Percentiles rank a stretch among this genome's conserved stretches.
Conservation (phyloP, 371 early-diverging fungal genomes). For the Apophysomyces elegans region DNA sequence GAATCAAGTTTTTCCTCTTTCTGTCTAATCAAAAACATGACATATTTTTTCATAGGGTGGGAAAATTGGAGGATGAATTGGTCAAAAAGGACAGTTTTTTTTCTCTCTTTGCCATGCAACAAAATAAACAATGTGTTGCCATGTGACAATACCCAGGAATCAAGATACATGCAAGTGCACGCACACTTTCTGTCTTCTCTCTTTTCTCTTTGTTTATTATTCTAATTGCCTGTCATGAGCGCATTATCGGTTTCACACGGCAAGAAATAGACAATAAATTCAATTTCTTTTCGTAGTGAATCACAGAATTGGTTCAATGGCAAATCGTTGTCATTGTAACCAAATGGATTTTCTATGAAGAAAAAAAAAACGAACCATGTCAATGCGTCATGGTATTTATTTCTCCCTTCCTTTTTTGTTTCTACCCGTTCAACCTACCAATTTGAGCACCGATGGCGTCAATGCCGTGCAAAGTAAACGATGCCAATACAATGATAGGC, state of each 20-base stretch:
- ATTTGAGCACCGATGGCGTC: slow-evolving; percentile 64
- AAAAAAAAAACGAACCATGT: slow-evolving; percentile 13
- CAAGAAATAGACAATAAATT: slow-evolving; percentile 47
- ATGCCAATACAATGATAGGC: slow-evolving; percentile 61
- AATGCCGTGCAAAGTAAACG: slow-evolving; percentile 77
- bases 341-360: slow-evolving; percentile 71
- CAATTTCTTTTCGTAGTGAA: slow-evolving; percentile 46
- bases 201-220: not conserved
- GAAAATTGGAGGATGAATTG: not conserved
- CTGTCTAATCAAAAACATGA: too few relatives aligned
- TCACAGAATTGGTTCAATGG: slow-evolving; percentile 49
- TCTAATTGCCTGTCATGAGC: slow-evolving; percentile 15
- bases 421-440: slow-evolving; percentile 19
- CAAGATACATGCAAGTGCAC: too few relatives aligned
- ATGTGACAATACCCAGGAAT: slow-evolving; percentile 8
- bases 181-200: too few relatives aligned
- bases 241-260: slow-evolving; percentile 38
- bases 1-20: too few relatives aligned
- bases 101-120: slow-evolving; percentile 4
- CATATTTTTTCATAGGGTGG: not conserved
- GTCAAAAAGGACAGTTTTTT: not conserved
- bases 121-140: slow-evolving; percentile 10
- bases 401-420: not conserved
- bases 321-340: slow-evolving; percentile 59
- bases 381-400: not conserved